Percentiles rank a stretch among this genome's conserved stretches.
Evolutionary conservation across 768 basidiomycete genomes (phyloP).

Genomic region (Lentinula boryana): DNA sequence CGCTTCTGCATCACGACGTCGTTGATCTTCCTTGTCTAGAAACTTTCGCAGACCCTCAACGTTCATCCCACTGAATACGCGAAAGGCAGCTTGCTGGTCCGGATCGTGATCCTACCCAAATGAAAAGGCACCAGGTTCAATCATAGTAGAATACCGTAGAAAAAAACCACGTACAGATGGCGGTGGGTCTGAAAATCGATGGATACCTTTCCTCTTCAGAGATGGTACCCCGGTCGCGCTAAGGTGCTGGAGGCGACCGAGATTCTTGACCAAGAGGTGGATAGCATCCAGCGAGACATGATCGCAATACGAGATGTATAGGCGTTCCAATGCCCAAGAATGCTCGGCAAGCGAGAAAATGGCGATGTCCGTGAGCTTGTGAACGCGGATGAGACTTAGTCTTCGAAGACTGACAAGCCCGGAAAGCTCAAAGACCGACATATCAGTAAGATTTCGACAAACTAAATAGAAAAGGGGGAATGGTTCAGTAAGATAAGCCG

Average conservation of each 20-base stretch:
- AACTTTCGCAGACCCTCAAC: conserved; percentile 57
- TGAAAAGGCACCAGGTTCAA: conserved; percentile 10
- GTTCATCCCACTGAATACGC: conserved; percentile 73
- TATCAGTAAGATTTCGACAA: conserved; percentile 79
- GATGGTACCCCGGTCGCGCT: conserved; percentile 76
- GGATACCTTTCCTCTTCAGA: conserved; percentile 61
- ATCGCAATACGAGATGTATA: conserved; percentile 86
- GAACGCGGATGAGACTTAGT: conserved; percentile 75
- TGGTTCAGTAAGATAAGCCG: neutral
- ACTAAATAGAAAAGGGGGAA: conserved; percentile 33
- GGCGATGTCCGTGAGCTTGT: conserved; percentile 79
- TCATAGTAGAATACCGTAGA: neutral
- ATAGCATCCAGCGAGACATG: conserved; percentile 72
- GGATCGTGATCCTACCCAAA: conserved; percentile 49
- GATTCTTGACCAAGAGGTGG: conserved; percentile 58
- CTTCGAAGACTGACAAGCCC: conserved; percentile 63
- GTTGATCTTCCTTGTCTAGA: conserved; percentile 62
- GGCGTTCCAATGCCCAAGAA: conserved; percentile 60
- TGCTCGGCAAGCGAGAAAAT: conserved; percentile 76
- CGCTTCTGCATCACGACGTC: conserved; percentile 53
- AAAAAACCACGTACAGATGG: conserved; percentile 45
- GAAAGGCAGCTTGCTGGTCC: conserved; percentile 65
- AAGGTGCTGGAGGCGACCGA: conserved; percentile 63
- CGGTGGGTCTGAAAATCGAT: conserved; percentile 69
- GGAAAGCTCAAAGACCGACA: conserved; percentile 78